Evolutionary conservation across 345 rosid species (phyloP), one percentile per base, ranked within the genome.

Genomic region (Rubroshorea leprosula): DNA sequence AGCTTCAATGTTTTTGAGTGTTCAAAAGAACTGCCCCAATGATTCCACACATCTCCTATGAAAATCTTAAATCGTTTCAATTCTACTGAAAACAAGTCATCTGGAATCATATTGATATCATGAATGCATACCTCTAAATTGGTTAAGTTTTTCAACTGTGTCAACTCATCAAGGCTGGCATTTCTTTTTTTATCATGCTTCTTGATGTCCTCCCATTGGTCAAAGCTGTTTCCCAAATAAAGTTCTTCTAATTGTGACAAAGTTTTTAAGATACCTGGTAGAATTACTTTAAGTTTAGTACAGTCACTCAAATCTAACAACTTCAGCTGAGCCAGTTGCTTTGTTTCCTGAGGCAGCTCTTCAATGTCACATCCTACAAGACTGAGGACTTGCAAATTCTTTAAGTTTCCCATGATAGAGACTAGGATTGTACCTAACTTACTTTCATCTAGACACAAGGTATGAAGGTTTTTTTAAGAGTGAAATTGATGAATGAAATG

Each of bases 191-290:
- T 4, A 27, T 27, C 31, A 26, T 0, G 29, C 23, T 57, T 67
- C 78, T 27, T 8, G 5, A 3, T 8, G 8, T 3, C 5, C 8
- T 27, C 8, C 31, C 77, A 66, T 0, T 41, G 6, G 6, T 2
- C 0, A 51, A 45, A 70, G 43, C 66, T 48, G 5, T 60, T 13
- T 0, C 15, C 14, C 65, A 70, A 29, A 23, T 39, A 57, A 1
- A 76, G 2, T 12, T 73, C 78, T 47, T 76, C 81, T 18, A 73
- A 61, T 2, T 13, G 25, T 1, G 57, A n/a, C 44, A 73, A 65
- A 7, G 16, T 45, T 35, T 49, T 25, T 0, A 77, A 14, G 12
- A 73, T 35, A 2, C 25, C 29, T 0, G 44, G 5, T 23, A 61
- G 54, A 21, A 73, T 61, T 1, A 29, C 55, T 63, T 50, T 5